These are phyloP conservation scores for Peniophora sp. DNA, from an alignment of 1,284 basidiomycete genomes.

Conservation along the genomic window DNA sequence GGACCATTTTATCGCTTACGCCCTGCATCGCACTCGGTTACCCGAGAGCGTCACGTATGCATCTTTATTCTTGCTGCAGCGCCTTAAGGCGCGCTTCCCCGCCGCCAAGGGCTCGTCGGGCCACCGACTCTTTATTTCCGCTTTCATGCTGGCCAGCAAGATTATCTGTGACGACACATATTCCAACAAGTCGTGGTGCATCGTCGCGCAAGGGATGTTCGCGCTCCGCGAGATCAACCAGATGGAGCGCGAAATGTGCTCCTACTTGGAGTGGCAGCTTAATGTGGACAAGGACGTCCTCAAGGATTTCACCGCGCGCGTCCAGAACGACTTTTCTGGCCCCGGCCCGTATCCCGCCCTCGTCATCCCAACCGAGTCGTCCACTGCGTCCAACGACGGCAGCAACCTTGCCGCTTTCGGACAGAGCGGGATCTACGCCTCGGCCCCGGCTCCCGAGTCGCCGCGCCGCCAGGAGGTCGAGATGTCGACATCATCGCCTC, in stretches of 20 bases:
- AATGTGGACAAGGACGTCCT: constrained; percentile 1
- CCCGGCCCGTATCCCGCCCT: constrained; percentile 13
- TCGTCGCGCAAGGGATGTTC: not conserved
- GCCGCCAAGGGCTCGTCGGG: constrained; percentile 1
- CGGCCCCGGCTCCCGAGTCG: not conserved
- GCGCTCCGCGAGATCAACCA: constrained; percentile 1
- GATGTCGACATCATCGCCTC: constrained; percentile 14
- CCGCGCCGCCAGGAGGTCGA: not conserved
- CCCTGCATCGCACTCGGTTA: not conserved
- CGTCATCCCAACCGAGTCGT: constrained; percentile 12
- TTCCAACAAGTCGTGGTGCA: constrained; percentile 1
- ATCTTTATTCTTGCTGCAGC: not conserved
- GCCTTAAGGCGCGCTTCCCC: constrained; percentile 1
- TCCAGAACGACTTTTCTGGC: constrained; percentile 3
- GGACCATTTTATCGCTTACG: constrained; percentile 1
- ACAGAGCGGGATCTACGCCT: not conserved
- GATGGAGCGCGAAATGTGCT: constrained; percentile 2
- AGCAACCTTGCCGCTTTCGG: not conserved
- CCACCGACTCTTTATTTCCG: not conserved
- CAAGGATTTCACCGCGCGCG: not conserved
- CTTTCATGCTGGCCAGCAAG: not conserved
- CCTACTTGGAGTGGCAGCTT: constrained; percentile 1
- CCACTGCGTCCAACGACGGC: constrained; percentile 10
- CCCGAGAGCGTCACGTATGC: not conserved
- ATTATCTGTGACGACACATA: constrained; percentile 2